These are phyloP conservation scores for Phlyctochytrium planicorne DNA, from an alignment of 192 early-diverging fungal species.

Conservation along the genomic window DNA sequence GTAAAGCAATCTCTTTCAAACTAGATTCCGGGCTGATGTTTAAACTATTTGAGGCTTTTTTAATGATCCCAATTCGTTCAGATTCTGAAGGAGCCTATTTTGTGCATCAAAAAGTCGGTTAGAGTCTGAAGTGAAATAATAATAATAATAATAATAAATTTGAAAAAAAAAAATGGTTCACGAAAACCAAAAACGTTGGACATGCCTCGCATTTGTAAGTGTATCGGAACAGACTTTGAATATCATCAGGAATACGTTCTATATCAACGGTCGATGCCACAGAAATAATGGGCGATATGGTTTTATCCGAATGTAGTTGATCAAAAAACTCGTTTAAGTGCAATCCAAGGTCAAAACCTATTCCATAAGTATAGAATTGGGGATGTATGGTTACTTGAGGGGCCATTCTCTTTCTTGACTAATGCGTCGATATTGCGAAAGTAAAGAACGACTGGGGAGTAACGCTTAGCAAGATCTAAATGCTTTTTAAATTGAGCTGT, in stretches of 20 bases:
- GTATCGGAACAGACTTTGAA: constrained; percentile 78
- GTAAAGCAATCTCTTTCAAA: constrained; percentile 7
- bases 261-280: constrained; percentile 79
- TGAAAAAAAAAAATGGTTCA: constrained; percentile 7
- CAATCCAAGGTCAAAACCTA: no score
- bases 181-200: no score
- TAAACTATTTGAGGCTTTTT: constrained; percentile 7
- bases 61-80: constrained; percentile 43
- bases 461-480: no score
- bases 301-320: background rate
- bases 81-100: constrained; percentile 42
- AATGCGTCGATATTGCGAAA: constrained; percentile 18
- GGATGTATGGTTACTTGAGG: no score
- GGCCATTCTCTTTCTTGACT: constrained; percentile 7
- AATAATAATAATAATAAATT: background rate
- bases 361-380: no score
- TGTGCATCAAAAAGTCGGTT: no score
- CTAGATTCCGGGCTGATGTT: background rate
- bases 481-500: background rate
- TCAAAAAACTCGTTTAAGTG: no score
- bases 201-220: constrained; percentile 48
- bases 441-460: background rate
- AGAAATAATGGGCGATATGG: constrained; percentile 63
- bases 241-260: constrained; percentile 74
- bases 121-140: no score